Base-by-base conservation (phyloP, 129 eudicot genomes). In the Cynara cardunculus region DNA sequence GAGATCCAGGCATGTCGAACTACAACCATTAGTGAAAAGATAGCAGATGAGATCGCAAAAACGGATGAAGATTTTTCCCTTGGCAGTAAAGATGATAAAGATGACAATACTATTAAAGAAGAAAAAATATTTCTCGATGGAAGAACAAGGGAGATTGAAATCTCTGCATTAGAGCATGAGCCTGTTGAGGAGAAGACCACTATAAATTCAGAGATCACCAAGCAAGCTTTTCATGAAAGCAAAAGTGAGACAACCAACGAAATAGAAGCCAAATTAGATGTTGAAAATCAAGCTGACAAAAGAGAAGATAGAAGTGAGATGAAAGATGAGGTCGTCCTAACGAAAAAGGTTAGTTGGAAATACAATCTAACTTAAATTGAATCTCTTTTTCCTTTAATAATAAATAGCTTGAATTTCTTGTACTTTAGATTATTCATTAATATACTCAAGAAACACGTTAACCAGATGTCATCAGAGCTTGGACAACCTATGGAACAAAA, bases 101-200 rank as follows among this genome's bases (percentile, higher is more conserved):
- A 83, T 34, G 80, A 69, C 69, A 25, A 19, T 11, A 78, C 35
- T 16, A 46, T 12, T 67, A 32, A 35, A 66, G 79, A 77, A 68
- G 83, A 65, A 72, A 44, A 72, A 71, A 19, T 4, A 21, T 26
- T 78, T 26, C 34, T 30, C 53, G 73, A 69, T 66, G 84, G 19
- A 84, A 84, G 14, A 35, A 62, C 78, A 61, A 76, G 66, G 25
- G 85, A 80, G 65, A 72, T 44, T 35, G 85, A 78, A 82, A 66
- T 39, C 46, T 74, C 78, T 18, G 70, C 32, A 19, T 66, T 68
- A 31, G 74, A 78, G 69, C 69, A 78, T 71, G 84, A 72, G 35
- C 69, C 78, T 19, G 27, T 49, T 83, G 77, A 72, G 32, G 84
- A 73, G 44, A 62, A 74, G 14, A 82, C 77, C 25, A 39, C 25